phyloP scores from a whole-genome alignment of 495 filamentous ascomycete genomes.

The Podospora pseudoanserina region DNA sequence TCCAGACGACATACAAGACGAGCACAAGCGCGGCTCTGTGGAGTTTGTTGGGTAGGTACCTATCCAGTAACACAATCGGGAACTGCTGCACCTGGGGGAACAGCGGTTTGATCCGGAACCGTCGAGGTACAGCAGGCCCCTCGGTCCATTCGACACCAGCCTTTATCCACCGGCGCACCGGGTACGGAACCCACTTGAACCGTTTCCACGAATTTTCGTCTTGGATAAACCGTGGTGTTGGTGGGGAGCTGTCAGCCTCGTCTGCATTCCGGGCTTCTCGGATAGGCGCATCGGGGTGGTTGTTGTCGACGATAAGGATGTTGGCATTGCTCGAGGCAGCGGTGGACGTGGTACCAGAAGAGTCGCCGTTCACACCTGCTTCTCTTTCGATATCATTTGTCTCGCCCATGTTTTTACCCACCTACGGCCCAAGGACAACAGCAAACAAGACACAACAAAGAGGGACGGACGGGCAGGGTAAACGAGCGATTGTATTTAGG shows the following conservation, averaged over 20 bases:
- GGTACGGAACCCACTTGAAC: slow-evolving; percentile 50
- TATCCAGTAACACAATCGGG: slow-evolving; percentile 60
- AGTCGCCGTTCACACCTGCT: background rate
- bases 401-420: slow-evolving; percentile 5
- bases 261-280: slow-evolving; percentile 17
- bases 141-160: slow-evolving; percentile 60
- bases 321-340: slow-evolving; percentile 6
- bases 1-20: slow-evolving; percentile 65
- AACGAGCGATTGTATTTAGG: background rate
- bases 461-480: background rate
- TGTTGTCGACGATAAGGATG: slow-evolving; percentile 10
- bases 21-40: slow-evolving; percentile 58
- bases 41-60: slow-evolving; percentile 57
- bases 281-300: slow-evolving; percentile 37
- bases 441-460: background rate
- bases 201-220: slow-evolving; percentile 36
- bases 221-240: slow-evolving; percentile 40
- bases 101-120: slow-evolving; percentile 63
- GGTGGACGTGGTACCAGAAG: slow-evolving; percentile 7
- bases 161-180: slow-evolving; percentile 38
- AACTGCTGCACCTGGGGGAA: slow-evolving; percentile 66
- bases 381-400: slow-evolving; percentile 7
- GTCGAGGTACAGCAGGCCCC: slow-evolving; percentile 63
- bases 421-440: background rate
- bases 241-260: slow-evolving; percentile 29